Evolutionary conservation across 345 rosid genomes (phyloP).

Genomic region (Eucalyptus tenuipes): DNA sequence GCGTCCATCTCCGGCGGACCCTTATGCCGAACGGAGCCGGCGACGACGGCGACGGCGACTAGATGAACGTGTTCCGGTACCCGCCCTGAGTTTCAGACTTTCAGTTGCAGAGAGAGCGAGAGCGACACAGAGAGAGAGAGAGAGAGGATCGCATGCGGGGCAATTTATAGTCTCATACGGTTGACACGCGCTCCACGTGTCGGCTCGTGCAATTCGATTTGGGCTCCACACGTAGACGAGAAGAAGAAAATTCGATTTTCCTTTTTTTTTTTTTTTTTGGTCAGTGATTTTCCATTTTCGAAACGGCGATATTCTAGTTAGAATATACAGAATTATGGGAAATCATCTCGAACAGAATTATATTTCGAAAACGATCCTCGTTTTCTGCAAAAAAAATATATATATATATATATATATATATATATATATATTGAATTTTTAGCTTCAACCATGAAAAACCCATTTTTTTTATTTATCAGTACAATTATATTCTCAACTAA

Average conservation of each 20-base stretch:
- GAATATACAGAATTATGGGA: not conserved
- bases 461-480: not conserved
- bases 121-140: not conserved
- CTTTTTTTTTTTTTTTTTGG: no score
- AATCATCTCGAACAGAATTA: not conserved
- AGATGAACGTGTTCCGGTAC: not conserved
- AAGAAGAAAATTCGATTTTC: not conserved
- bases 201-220: not conserved
- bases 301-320: not conserved
- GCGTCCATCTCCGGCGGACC: slow-evolving; percentile 11
- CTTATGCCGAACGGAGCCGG: not conserved
- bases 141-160: not conserved
- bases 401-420: no score
- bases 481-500: no score
- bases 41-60: not conserved
- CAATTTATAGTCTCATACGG: not conserved
- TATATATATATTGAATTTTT: not conserved
- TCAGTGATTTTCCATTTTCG: not conserved
- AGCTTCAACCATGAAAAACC: not conserved
- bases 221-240: not conserved
- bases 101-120: not conserved
- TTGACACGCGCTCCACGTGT: not conserved
- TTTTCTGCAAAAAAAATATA: no score
- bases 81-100: not conserved
- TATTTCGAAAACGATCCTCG: not conserved